Conservation (phyloP, 1,284 basidiomycete genomes). For the Rhodofomes roseus region DNA sequence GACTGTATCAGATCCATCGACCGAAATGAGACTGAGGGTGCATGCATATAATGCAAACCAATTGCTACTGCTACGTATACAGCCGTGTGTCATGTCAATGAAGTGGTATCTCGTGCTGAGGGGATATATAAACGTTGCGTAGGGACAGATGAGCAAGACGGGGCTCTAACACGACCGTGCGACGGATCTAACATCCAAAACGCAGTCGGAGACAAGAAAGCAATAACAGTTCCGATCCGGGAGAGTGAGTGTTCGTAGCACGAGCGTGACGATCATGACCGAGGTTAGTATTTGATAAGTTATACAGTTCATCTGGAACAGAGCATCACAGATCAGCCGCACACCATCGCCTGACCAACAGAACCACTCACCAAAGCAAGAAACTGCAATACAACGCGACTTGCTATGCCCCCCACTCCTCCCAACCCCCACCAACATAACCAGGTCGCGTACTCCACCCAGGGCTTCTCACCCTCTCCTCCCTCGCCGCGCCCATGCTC, state of each 20-base stretch:
- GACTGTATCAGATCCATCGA: too few relatives aligned
- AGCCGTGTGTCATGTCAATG: background rate
- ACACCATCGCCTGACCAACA: background rate
- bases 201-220: background rate
- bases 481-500: constrained; percentile 13
- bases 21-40: background rate
- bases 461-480: constrained; percentile 19
- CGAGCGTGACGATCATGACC: constrained; percentile 3
- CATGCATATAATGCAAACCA: too few relatives aligned
- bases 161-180: background rate
- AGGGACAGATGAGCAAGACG: background rate
- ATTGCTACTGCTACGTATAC: background rate
- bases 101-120: background rate
- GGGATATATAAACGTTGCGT: constrained; percentile 3
- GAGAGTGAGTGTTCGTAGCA: background rate
- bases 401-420: constrained; percentile 25
- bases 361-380: background rate
- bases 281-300: constrained; percentile 9
- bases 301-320: background rate
- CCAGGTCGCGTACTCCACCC: constrained; percentile 21
- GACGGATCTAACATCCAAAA: background rate
- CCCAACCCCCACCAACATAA: constrained; percentile 18
- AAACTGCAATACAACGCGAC: background rate
- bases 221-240: background rate
- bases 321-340: background rate